These are phyloP conservation scores for Ophiocordyceps unilateralis DNA, from an alignment of 2,329 filamentous ascomycete genomes.

Conservation along the genomic window DNA sequence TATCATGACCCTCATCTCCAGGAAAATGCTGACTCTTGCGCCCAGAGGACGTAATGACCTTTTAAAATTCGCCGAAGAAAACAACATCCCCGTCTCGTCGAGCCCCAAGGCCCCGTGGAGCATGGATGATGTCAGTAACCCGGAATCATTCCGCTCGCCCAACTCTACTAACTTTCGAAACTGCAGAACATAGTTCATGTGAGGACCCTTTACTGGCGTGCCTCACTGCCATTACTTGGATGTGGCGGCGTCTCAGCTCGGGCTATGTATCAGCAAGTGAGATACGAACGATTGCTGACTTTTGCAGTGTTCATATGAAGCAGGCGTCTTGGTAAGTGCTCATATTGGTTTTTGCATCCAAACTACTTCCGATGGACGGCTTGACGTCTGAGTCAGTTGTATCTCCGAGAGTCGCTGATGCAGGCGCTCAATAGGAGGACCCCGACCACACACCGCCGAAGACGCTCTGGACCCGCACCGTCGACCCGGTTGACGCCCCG, in stretches of 20 bases:
- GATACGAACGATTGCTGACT: neutral
- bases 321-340: constrained; percentile 31
- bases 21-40: neutral
- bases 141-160: neutral
- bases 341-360: neutral
- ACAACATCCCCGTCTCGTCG: constrained; percentile 53
- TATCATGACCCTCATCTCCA: neutral
- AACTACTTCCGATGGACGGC: neutral
- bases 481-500: constrained; percentile 44
- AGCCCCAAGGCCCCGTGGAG: constrained; percentile 57
- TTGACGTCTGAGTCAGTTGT: too few relatives aligned
- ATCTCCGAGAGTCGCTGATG: too few relatives aligned
- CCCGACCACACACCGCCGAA: constrained; percentile 38
- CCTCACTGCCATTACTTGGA: neutral
- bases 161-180: neutral
- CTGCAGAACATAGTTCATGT: constrained; percentile 8
- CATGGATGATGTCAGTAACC: constrained; percentile 20
- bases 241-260: neutral
- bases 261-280: neutral
- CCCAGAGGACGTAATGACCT: constrained; percentile 47
- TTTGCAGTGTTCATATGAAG: constrained; percentile 53
- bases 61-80: constrained; percentile 49
- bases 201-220: neutral
- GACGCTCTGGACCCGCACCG: constrained; percentile 41
- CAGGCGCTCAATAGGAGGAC: constrained; percentile 21